Percentiles rank a stretch among this genome's conserved stretches.
phyloP scores from a whole-genome alignment of 331 rosid species.

The Phaseolus coccineus region DNA sequence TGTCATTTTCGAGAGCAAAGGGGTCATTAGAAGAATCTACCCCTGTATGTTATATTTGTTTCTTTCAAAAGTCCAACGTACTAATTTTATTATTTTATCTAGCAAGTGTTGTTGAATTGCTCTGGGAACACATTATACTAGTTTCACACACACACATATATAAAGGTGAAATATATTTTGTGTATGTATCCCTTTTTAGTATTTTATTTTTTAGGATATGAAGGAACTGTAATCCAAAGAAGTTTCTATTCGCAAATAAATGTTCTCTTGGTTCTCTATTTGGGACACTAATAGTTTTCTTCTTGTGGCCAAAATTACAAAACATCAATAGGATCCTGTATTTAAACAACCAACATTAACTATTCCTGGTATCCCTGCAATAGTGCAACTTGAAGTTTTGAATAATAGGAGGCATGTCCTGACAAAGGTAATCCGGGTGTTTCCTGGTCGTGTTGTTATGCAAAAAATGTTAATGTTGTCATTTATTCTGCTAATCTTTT shows the following conservation, averaged over 20 bases:
- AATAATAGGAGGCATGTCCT: constrained; percentile 93
- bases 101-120: constrained; percentile 14
- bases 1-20: constrained; percentile 80
- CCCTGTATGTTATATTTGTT: constrained; percentile 61
- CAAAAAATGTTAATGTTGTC: constrained; percentile 9
- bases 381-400: constrained; percentile 90
- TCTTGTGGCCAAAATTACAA: constrained; percentile 29
- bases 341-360: constrained; percentile 81
- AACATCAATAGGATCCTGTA: constrained; percentile 74
- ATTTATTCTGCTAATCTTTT: constrained; percentile 17
- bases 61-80: not conserved
- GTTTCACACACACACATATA: not conserved
- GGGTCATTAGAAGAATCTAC: constrained; percentile 81
- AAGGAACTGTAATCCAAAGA: not conserved
- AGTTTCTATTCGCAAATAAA: not conserved
- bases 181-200: not conserved
- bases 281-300: constrained; percentile 30
- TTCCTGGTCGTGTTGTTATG: constrained; percentile 37
- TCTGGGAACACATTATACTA: not conserved
- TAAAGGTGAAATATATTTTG: not conserved
- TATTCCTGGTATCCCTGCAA: constrained; percentile 86
- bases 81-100: constrained; percentile 22
- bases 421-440: constrained; percentile 77
- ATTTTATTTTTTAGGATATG: constrained; percentile 8
- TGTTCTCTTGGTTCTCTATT: not conserved